These are phyloP conservation scores for Fagopyrum homotropicum DNA, from an alignment of 148 eudicot genomes.

Conservation along the genomic window DNA sequence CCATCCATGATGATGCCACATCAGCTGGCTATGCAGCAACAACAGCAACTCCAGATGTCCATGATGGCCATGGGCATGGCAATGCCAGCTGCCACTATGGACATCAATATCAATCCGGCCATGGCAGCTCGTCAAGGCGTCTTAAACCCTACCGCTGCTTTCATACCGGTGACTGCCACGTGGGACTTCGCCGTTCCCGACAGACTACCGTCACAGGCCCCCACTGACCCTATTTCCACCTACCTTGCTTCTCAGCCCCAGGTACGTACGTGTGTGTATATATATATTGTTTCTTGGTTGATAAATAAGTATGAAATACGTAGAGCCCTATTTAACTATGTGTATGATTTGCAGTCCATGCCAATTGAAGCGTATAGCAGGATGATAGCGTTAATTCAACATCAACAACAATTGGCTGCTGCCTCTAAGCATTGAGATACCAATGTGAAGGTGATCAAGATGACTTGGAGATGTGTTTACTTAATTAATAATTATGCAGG, in stretches of 20 bases:
- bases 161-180: constrained; percentile 30
- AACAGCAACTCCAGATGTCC: constrained; percentile 61
- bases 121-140: constrained; percentile 28
- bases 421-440: background rate
- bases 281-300: too few species aligned
- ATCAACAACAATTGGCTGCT: constrained; percentile 29
- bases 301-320: background rate
- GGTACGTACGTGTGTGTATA: background rate
- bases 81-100: constrained; percentile 10
- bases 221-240: constrained; percentile 5
- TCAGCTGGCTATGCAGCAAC: constrained; percentile 47
- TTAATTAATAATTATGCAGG: background rate
- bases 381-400: constrained; percentile 68
- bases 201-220: constrained; percentile 7
- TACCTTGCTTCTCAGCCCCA: constrained; percentile 4
- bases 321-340: background rate
- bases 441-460: background rate
- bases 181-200: constrained; percentile 40
- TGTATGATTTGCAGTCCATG: constrained; percentile 42
- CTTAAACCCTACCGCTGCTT: constrained; percentile 26
- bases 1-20: constrained; percentile 66
- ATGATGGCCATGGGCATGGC: constrained; percentile 44
- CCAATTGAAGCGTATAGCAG: constrained; percentile 65
- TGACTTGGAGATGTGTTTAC: background rate
- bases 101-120: constrained; percentile 12